Evolutionary conservation across 495 filamentous ascomycete species (phyloP).

Genomic region (Cudoniella acicularis): DNA sequence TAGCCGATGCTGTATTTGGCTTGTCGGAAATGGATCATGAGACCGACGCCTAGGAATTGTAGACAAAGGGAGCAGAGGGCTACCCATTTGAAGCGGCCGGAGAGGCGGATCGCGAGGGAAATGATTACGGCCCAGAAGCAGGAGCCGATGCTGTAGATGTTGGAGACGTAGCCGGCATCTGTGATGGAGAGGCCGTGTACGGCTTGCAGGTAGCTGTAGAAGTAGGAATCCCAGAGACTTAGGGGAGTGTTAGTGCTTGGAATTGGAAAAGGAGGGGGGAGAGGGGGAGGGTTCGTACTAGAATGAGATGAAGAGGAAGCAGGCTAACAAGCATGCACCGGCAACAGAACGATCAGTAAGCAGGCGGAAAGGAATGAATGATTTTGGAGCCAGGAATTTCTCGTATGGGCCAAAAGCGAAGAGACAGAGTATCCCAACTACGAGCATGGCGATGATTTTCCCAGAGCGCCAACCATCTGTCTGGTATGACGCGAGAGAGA

Average conservation of each 20-base stretch:
- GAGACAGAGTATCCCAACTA: conserved; percentile 51
- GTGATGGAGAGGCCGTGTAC: conserved; percentile 57
- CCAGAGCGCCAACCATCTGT: conserved; percentile 44
- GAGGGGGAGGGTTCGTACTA: conserved; percentile 30
- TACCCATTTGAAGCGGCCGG: conserved; percentile 46
- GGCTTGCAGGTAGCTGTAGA: conserved; percentile 57
- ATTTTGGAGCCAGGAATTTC: conserved; percentile 46
- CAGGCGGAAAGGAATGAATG: conserved; percentile 56
- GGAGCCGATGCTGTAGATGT: conserved; percentile 68
- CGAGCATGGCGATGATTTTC: conserved; percentile 54
- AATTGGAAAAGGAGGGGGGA: conserved; percentile 35
- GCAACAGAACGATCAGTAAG: conserved; percentile 55
- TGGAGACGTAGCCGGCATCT: conserved; percentile 58
- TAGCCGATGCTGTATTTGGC: conserved; percentile 54
- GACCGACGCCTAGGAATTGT: conserved; percentile 58
- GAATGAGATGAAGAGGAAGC: conserved; percentile 57
- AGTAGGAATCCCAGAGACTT: conserved; percentile 60
- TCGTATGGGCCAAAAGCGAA: conserved; percentile 56
- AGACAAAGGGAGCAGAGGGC: conserved; percentile 37
- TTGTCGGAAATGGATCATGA: conserved; percentile 72
- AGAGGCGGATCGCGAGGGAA: conserved; percentile 45
- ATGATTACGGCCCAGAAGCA: conserved; percentile 60
- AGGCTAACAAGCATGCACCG: conserved; percentile 51
- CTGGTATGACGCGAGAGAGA: conserved; percentile 49
- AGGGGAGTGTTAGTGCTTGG: too few species aligned